Percentiles rank a stretch among this genome's conserved stretches.
phyloP scores from a whole-genome alignment of 1,284 basidiomycete species.

The Microstroma glucosiphilum region DNA sequence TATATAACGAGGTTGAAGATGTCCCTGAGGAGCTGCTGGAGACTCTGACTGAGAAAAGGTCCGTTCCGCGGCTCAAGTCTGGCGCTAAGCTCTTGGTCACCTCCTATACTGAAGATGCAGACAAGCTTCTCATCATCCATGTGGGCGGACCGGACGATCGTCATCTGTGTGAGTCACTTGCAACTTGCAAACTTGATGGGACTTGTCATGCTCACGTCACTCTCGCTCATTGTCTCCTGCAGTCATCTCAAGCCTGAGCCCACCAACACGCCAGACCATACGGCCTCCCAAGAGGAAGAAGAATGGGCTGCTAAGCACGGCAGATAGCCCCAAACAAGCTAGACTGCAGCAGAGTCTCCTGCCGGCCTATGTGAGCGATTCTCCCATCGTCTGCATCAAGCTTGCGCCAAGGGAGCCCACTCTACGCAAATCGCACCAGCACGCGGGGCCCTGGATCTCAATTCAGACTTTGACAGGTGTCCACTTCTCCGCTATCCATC shows the following conservation, averaged over 20 bases:
- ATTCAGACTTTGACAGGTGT: background rate
- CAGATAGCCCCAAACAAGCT: background rate
- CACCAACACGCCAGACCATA: background rate
- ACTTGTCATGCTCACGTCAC: too few relatives aligned
- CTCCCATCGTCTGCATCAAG: background rate
- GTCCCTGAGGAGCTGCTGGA: too few relatives aligned
- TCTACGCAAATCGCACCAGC: background rate
- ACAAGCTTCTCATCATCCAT: background rate
- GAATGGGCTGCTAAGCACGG: background rate
- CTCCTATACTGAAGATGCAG: background rate
- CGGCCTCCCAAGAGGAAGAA: background rate
- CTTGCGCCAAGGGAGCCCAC: background rate
- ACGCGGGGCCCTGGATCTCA: conserved; percentile 5
- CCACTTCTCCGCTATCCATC: conserved; percentile 5
- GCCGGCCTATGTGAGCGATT: background rate
- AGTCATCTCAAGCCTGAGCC: background rate
- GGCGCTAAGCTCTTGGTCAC: background rate
- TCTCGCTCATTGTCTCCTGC: too few relatives aligned
- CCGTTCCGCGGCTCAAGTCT: too few relatives aligned
- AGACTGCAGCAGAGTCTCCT: background rate
- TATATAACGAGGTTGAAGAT: too few relatives aligned
- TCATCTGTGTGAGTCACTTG: background rate
- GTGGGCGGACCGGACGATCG: background rate
- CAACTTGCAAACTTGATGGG: too few relatives aligned
- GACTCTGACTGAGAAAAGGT: too few relatives aligned